These are phyloP conservation scores for Acacia crassicarpa DNA, from an alignment of 306 rosid species.

Conservation along the genomic window DNA sequence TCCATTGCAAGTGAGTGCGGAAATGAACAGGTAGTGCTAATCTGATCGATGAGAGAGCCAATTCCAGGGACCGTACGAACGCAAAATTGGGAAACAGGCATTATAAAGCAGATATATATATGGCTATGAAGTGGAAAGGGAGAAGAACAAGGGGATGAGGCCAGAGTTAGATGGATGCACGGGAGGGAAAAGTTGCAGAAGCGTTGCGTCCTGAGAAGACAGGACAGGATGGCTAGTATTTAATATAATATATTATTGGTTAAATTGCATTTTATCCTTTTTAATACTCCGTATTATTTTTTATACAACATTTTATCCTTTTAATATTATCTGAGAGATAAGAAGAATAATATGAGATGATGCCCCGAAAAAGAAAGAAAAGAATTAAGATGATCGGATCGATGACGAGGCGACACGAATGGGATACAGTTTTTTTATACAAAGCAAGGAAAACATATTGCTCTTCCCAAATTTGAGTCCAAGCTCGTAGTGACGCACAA, in stretches of 20 bases:
- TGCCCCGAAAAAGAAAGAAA: too few relatives aligned
- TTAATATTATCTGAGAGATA: neutral
- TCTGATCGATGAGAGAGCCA: conserved; percentile 47
- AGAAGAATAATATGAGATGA: too few relatives aligned
- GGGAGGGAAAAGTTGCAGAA: neutral
- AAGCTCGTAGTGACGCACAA: too few relatives aligned
- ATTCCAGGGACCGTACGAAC: conserved; percentile 38
- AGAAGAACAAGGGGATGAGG: neutral
- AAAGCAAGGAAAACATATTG: too few relatives aligned
- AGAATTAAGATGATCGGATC: neutral
- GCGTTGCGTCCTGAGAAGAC: neutral
- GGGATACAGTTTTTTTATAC: neutral
- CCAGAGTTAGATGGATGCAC: neutral
- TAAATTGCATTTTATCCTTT: neutral
- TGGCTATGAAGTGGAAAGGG: neutral
- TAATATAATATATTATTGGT: neutral
- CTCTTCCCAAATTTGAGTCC: too few relatives aligned
- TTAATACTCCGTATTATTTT: neutral
- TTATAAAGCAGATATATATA: conserved; percentile 20
- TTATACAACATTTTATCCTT: neutral
- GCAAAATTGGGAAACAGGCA: conserved; percentile 41
- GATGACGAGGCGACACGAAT: neutral
- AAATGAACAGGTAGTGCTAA: conserved; percentile 31
- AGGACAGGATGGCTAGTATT: neutral
- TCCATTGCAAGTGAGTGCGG: conserved; percentile 33